phyloP scores from a whole-genome alignment of 352 stramenopile species.

The Phytophthora ramorum region DNA sequence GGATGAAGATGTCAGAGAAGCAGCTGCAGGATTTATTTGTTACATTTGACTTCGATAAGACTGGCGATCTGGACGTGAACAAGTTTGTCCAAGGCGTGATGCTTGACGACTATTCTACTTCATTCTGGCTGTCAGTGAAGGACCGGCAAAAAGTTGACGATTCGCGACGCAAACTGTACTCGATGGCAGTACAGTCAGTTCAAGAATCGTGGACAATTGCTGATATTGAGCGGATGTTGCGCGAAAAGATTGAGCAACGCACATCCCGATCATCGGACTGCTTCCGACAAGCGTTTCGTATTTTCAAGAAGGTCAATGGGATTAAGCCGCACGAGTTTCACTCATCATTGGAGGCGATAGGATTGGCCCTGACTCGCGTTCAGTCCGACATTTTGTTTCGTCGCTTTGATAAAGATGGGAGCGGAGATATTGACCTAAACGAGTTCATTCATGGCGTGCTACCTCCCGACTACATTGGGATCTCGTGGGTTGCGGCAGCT shows the following conservation, averaged over 20 bases:
- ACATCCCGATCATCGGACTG: slow-evolving; percentile 81
- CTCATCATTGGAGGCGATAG: slow-evolving; percentile 58
- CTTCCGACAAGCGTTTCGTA: slow-evolving; percentile 80
- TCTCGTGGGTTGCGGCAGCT: slow-evolving; percentile 78
- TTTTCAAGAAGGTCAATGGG: slow-evolving; percentile 88
- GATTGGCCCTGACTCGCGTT: slow-evolving; percentile 54
- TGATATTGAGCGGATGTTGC: slow-evolving; percentile 83
- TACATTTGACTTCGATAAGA: slow-evolving; percentile 82
- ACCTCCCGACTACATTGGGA: slow-evolving; percentile 73
- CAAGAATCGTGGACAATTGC: slow-evolving; percentile 76
- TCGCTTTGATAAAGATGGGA: slow-evolving; percentile 76
- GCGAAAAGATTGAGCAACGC: slow-evolving; percentile 84
- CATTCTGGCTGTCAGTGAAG: slow-evolving; percentile 62
- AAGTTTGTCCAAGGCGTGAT: slow-evolving; percentile 84
- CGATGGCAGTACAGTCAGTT: slow-evolving; percentile 73
- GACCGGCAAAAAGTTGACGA: slow-evolving; percentile 67
- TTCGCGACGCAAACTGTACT: slow-evolving; percentile 52
- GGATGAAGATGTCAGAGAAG: slow-evolving; percentile 56
- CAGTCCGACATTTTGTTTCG: slow-evolving; percentile 72
- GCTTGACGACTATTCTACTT: slow-evolving; percentile 70
- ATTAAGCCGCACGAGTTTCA: slow-evolving; percentile 82
- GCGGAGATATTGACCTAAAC: slow-evolving; percentile 80
- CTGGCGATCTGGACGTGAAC: slow-evolving; percentile 78
- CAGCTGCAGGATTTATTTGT: slow-evolving; percentile 71
- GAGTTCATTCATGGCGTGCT: slow-evolving; percentile 86